Evolutionary conservation across 352 stramenopile species (phyloP), one percentile per base, ranked within the genome.

Genomic region (Globisporangium megalacanthum): DNA sequence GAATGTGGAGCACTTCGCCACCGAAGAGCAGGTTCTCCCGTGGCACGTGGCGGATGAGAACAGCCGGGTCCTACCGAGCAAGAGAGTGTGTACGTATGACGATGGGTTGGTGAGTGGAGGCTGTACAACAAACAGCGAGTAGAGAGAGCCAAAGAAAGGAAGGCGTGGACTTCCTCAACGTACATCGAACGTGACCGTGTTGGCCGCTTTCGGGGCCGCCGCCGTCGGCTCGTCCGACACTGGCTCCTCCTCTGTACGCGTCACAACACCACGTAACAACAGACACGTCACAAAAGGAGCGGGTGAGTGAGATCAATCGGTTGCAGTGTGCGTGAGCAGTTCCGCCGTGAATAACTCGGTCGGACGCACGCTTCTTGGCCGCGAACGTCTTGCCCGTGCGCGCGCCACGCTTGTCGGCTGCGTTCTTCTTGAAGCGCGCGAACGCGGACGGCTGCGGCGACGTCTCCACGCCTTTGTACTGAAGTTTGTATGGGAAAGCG

Each of bases 1-100:
- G 60, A 46, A 92, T 88, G 52, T 94, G 84, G 31, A 89, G 80
- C 45, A 92, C 33, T 58, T 94, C 84, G 42, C 82, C 82, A 14
- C 59, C 69, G 29, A 92, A 51, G 14, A 92, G 68, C 52, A 86
- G 31, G 33, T 79, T 60, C 58, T 84, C 75, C 15, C 67, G 69
- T 19, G 60, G 56, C 14, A 60, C 61, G 19, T 78, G 62, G 0
- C 56, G 61, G 19, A 83, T 60, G 42, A 69, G 52, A 36, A 75
- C 64, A 45, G 79, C 79, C 45, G 79, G 66, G 33, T 89, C 68
- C 82, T 88, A 56, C n/a, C 13, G 25, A 4, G 25, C 25, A 29
- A 29, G 1, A 50, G 60, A 31, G 11, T 45, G 15, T 31, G 55
- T 0, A 39, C 29, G 11, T 10, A n/a, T n/a, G n/a, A n/a, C n/a